Conservation (phyloP, 176 grass and related monocot genomes). For the Raddia distichophylla region DNA sequence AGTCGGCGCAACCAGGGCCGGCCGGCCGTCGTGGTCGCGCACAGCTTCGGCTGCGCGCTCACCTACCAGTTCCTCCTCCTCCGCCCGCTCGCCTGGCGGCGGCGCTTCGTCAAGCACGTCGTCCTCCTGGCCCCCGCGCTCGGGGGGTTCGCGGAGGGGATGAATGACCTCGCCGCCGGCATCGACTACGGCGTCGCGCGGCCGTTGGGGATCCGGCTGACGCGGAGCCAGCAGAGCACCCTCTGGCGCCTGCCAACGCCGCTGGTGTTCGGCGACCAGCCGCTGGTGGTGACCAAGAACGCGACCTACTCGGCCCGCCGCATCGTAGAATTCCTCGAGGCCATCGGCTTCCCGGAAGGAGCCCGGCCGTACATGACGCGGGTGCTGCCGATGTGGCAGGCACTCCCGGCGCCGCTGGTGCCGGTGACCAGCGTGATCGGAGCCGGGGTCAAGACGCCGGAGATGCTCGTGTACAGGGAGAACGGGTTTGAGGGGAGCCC, state of each 20-base stretch:
- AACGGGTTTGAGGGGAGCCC: conserved; percentile 45
- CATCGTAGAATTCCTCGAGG: conserved; percentile 49
- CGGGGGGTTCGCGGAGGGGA: conserved; percentile 55
- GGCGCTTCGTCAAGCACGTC: conserved; percentile 44
- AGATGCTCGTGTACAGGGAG: conserved; percentile 45
- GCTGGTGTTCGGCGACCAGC: conserved; percentile 46
- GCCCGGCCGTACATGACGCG: conserved; percentile 57
- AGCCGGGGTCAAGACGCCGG: conserved; percentile 51
- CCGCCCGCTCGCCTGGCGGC: conserved; percentile 55
- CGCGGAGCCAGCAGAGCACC: conserved; percentile 60
- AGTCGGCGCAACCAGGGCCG: conserved; percentile 12
- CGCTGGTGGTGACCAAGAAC: conserved; percentile 44
- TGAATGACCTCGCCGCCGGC: conserved; percentile 46
- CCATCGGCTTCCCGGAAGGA: conserved; percentile 62
- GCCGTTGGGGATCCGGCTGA: conserved; percentile 17
- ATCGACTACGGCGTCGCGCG: conserved; percentile 33
- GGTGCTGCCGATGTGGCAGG: conserved; percentile 54
- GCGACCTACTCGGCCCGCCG: conserved; percentile 49
- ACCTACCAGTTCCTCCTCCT: conserved; percentile 58
- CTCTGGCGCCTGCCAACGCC: conserved; percentile 76
- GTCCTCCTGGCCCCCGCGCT: conserved; percentile 53
- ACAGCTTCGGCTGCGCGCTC: conserved; percentile 69
- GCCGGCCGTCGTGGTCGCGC: conserved; percentile 56
- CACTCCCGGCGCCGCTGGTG: conserved; percentile 45
- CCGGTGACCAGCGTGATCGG: conserved; percentile 69